A percentile compares a stretch with the other conserved stretches of the same genome.
Conservation (phyloP, 2,329 filamentous ascomycete species). For the Fusarium nelsonii region DNA sequence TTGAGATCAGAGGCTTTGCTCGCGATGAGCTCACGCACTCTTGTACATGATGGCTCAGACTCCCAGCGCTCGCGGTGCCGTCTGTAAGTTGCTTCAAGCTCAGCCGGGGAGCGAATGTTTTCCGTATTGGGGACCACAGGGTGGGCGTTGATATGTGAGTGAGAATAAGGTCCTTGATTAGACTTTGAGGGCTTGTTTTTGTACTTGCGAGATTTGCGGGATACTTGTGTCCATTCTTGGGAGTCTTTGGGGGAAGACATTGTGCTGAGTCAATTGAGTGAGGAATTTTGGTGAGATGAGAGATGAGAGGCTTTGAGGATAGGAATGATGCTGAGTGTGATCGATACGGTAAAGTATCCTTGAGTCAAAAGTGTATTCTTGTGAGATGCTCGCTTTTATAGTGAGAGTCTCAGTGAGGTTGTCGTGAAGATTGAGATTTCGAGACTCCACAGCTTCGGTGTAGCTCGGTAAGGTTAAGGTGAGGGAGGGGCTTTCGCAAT, state of each 20-base stretch:
- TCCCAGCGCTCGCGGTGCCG: slow-evolving; percentile 48
- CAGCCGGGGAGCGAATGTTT: slow-evolving; percentile 40
- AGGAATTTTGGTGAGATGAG: not conserved
- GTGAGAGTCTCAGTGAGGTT: slow-evolving; percentile 14
- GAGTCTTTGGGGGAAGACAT: slow-evolving; percentile 33
- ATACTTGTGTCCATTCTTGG: slow-evolving; percentile 47
- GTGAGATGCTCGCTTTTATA: slow-evolving; percentile 20
- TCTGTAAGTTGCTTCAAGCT: slow-evolving; percentile 50
- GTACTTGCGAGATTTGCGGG: slow-evolving; percentile 41
- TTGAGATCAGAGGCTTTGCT: slow-evolving; percentile 33
- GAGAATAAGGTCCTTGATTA: not conserved
- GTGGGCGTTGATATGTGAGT: slow-evolving; percentile 19
- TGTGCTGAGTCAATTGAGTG: not conserved
- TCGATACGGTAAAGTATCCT: not conserved
- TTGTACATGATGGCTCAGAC: slow-evolving; percentile 43
- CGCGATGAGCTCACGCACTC: slow-evolving; percentile 53
- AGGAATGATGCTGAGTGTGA: not conserved
- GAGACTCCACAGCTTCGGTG: slow-evolving; percentile 35
- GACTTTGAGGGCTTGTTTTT: slow-evolving; percentile 2
- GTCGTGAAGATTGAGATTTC: slow-evolving; percentile 42
- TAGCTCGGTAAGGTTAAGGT: slow-evolving; percentile 35
- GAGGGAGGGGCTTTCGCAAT: not conserved
- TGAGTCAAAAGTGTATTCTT: not conserved
- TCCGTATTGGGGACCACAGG: slow-evolving; percentile 22
- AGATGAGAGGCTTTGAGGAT: not conserved